Evolutionary conservation across 352 stramenopile genomes (phyloP).

Genomic region (Globisporangium rhizosaccharum): DNA sequence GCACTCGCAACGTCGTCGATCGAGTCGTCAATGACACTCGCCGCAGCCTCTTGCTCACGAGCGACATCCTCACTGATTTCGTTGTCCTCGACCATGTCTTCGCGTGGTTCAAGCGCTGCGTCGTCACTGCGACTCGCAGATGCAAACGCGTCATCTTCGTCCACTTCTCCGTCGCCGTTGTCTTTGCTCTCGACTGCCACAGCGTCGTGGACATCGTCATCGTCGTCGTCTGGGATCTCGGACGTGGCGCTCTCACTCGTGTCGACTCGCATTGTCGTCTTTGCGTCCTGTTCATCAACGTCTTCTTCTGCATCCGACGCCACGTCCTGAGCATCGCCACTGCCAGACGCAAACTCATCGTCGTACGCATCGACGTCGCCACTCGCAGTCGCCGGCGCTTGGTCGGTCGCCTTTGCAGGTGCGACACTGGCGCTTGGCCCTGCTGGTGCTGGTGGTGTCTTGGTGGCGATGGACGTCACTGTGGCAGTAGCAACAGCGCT

Average conservation of each 20-base stretch:
- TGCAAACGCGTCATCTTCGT: neutral
- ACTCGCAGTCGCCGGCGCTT: neutral
- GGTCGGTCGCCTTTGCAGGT: too few relatives aligned
- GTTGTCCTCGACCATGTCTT: neutral
- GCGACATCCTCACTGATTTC: neutral
- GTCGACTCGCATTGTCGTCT: too few relatives aligned
- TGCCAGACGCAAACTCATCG: slow-evolving; percentile 9
- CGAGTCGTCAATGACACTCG: slow-evolving; percentile 1
- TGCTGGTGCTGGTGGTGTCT: too few relatives aligned
- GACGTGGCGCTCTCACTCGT: too few relatives aligned
- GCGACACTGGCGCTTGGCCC: too few relatives aligned
- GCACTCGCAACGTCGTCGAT: neutral
- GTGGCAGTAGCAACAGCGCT: too few relatives aligned
- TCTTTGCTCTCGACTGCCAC: too few relatives aligned
- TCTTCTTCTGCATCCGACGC: neutral
- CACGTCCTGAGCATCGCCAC: neutral
- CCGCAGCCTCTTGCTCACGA: neutral
- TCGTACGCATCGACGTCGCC: slow-evolving; percentile 7
- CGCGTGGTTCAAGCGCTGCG: neutral
- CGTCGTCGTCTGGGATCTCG: neutral
- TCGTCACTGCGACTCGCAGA: neutral
- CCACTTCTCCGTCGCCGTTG: neutral
- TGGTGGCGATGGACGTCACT: too few relatives aligned
- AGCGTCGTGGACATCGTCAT: neutral
- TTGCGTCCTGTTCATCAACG: neutral